These are phyloP conservation scores for Drechslera avenae DNA, from an alignment of 2,329 filamentous ascomycete species.

Conservation along the genomic window DNA sequence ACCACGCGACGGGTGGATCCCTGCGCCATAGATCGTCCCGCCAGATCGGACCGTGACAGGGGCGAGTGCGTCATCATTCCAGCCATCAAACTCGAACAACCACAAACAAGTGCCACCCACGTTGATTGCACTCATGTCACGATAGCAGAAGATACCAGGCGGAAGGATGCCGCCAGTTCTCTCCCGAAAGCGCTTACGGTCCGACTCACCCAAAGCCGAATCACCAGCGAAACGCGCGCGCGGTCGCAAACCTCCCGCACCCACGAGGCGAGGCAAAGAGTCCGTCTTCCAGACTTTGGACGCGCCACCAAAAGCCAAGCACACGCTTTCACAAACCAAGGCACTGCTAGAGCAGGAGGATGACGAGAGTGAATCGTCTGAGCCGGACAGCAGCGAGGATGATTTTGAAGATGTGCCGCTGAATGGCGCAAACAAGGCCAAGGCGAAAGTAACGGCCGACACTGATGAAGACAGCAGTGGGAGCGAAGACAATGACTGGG, in stretches of 20 bases:
- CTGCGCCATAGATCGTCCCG: constrained; percentile 25
- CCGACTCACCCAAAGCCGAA: constrained; percentile 52
- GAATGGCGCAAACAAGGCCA: constrained; percentile 39
- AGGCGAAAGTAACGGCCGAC: constrained; percentile 50
- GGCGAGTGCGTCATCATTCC: constrained; percentile 33
- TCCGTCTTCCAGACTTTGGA: constrained; percentile 54
- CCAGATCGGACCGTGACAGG: constrained; percentile 20
- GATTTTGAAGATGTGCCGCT: constrained; percentile 57
- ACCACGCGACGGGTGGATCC: constrained; percentile 21
- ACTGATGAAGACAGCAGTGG: constrained; percentile 41
- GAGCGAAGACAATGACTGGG: constrained; percentile 50
- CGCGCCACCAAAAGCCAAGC: constrained; percentile 43
- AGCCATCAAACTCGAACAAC: constrained; percentile 8
- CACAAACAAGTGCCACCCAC: background rate
- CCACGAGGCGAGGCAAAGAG: constrained; percentile 39
- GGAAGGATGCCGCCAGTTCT: constrained; percentile 69
- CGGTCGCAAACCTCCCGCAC: constrained; percentile 21
- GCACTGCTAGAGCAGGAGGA: constrained; percentile 50
- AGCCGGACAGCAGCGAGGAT: constrained; percentile 50
- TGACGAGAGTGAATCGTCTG: constrained; percentile 49
- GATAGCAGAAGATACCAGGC: constrained; percentile 2
- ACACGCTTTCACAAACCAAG: constrained; percentile 42
- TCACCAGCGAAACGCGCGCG: constrained; percentile 35
- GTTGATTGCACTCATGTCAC: background rate
- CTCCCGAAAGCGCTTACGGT: constrained; percentile 67